Conservation (phyloP, 1,284 basidiomycete genomes). For the Chalciporus piperatoides region DNA sequence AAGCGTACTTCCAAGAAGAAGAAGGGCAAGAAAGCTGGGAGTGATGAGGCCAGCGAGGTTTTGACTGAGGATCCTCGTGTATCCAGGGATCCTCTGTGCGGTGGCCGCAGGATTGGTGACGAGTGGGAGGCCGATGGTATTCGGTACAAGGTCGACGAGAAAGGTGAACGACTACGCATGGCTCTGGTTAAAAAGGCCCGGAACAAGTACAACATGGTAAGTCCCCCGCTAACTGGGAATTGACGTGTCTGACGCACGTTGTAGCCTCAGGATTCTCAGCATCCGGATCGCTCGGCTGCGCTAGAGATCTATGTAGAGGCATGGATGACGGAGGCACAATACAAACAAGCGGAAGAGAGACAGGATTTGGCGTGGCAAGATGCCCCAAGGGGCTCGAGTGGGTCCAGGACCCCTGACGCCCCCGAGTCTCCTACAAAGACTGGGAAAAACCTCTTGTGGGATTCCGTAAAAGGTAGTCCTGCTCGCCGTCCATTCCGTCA, state of each 20-base stretch:
- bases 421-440: constrained; percentile 35
- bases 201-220: constrained; percentile 69
- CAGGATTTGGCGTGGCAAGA: constrained; percentile 69
- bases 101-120: constrained; percentile 61
- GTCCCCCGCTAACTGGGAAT: constrained; percentile 17
- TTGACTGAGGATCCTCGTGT: constrained; percentile 44
- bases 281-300: constrained; percentile 64
- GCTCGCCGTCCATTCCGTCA: constrained; percentile 41
- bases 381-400: constrained; percentile 38
- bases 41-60: constrained; percentile 32
- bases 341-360: constrained; percentile 56
- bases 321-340: constrained; percentile 75
- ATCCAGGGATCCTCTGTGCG: constrained; percentile 48
- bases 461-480: constrained; percentile 37
- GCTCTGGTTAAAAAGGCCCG: constrained; percentile 64
- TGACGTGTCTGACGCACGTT: constrained; percentile 8
- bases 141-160: constrained; percentile 64
- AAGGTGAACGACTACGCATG: constrained; percentile 65
- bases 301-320: constrained; percentile 68
- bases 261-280: constrained; percentile 72
- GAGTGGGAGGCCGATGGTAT: constrained; percentile 70
- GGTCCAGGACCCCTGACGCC: constrained; percentile 39
- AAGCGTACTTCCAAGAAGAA: constrained; percentile 35
- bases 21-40: constrained; percentile 28
- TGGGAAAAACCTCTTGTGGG: constrained; percentile 49